Base-by-base conservation (phyloP, 2,329 filamentous ascomycete species). In the Verticillium tricorpus region DNA sequence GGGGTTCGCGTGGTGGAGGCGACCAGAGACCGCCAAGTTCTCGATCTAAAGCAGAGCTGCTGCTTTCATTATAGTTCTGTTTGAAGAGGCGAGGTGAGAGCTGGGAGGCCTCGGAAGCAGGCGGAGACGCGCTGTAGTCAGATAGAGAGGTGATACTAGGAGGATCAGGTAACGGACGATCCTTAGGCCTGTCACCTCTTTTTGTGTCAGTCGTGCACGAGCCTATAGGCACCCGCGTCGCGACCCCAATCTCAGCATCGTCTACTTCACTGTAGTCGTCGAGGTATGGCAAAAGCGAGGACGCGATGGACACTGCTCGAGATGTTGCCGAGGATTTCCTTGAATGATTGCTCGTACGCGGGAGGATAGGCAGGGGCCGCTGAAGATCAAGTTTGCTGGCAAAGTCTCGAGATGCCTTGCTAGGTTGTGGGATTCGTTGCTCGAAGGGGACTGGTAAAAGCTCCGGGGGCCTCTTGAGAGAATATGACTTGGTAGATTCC, bases 381-480 rank as follows among this genome's bases (percentile, higher is more conserved):
- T 68, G 65, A 32, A 67, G 56, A 39, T 72, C 70, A 2, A 64
- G 63, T 12, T 66, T 65, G 25, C 59, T 45, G n/a, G 61, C 62
- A 4, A 60, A 60, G 45, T 74, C 72, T 25, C 70, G 66, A 7
- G 67, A 45, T 8, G 62, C 63, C 62, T 76, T 76, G 68, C 71
- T 71, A 14, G 73, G 72, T 63, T 74, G 71, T 14, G 72, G 73
- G 2, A 72, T 28, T 5, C 59, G 59, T 12, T 55, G 59, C 37
- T n/a, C 52, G 11, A 60, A 58, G 5, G 61, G 56, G 11, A 63
- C 61, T 8, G 50, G 55, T 19, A 72, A 63, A 40, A 73, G 62
- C 63, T 75, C 70, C 3, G 75, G 70, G 12, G 72, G 70, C 57
- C 70, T 72, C 31, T 72, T 68, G 50, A 76, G 69, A 12, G 70